These are phyloP conservation scores for Leccinellum luteum DNA, from an alignment of 768 basidiomycete species.

Conservation along the genomic window DNA sequence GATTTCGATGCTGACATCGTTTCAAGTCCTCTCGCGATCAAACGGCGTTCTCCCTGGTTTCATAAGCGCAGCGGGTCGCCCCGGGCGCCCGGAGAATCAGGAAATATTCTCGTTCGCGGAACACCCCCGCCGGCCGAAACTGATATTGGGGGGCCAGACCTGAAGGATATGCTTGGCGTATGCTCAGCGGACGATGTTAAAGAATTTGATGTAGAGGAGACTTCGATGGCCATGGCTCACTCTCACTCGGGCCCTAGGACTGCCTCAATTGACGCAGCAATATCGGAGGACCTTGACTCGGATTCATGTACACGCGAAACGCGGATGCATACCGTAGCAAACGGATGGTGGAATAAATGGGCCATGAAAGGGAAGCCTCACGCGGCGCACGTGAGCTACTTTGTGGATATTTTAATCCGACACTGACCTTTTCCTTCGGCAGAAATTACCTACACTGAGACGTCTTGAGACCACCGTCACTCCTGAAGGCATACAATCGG, in stretches of 20 bases:
- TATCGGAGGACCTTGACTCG: constrained; percentile 28
- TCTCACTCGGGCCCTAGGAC: constrained; percentile 36
- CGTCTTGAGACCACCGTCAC: constrained; percentile 49
- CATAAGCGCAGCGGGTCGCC: constrained; percentile 2
- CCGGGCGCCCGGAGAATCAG: background rate
- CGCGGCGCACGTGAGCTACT: constrained; percentile 17
- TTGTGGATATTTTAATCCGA: constrained; percentile 8
- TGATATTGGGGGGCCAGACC: constrained; percentile 38
- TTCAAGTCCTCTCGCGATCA: constrained; percentile 31
- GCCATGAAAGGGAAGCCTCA: constrained; percentile 31
- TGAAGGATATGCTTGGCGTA: constrained; percentile 43
- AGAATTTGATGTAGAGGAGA: constrained; percentile 22
- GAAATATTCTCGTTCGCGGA: constrained; percentile 27
- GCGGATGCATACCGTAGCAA: constrained; percentile 39
- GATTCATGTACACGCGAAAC: constrained; percentile 26
- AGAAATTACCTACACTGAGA: constrained; percentile 37
- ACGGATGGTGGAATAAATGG: constrained; percentile 55
- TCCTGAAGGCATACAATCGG: constrained; percentile 40
- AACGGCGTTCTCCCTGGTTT: constrained; percentile 14
- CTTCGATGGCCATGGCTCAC: constrained; percentile 32
- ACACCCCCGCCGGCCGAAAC: constrained; percentile 26
- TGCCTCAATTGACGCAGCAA: constrained; percentile 13
- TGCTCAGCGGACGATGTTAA: constrained; percentile 47
- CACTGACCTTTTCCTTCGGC: constrained; percentile 4
- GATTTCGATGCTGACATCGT: constrained; percentile 53